A percentile compares a stretch with the other conserved stretches of the same genome.
Evolutionary conservation across 805 yeast genomes (phyloP).

Genomic region (Candida piceae): DNA sequence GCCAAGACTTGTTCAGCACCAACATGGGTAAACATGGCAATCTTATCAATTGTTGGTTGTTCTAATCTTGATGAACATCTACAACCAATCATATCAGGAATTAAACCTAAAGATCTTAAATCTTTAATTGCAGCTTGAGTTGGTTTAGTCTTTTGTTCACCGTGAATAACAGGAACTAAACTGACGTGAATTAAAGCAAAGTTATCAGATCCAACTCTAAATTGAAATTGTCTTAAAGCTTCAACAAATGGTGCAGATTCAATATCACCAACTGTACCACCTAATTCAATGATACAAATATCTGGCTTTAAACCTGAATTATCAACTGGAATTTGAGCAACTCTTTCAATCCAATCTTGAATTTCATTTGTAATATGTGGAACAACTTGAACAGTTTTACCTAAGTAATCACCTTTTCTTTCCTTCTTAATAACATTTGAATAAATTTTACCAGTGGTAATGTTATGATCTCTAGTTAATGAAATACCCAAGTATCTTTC

Average conservation of each 20-base stretch:
- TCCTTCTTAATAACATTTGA: slow-evolving; percentile 90
- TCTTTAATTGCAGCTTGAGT: slow-evolving; percentile 99
- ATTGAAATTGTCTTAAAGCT: slow-evolving; percentile 98
- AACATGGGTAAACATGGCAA: slow-evolving; percentile 98
- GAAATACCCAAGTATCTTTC: slow-evolving; percentile 95
- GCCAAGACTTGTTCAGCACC: slow-evolving; percentile 97
- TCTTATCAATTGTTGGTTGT: slow-evolving; percentile 82
- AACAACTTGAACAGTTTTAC: slow-evolving; percentile 99
- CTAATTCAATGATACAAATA: slow-evolving; percentile 93
- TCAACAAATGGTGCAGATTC: slow-evolving; percentile 99
- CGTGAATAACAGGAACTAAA: slow-evolving; percentile 94
- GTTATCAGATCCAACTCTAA: slow-evolving; percentile 90
- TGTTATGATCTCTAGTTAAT: slow-evolving; percentile 89
- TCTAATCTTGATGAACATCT: slow-evolving; percentile 86
- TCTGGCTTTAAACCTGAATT: slow-evolving; percentile 85
- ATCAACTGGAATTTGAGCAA: slow-evolving; percentile 89
- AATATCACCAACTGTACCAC: slow-evolving; percentile 99
- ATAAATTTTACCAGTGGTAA: slow-evolving; percentile 97
- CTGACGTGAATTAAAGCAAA: slow-evolving; percentile 96
- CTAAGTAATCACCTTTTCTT: slow-evolving; percentile 94
- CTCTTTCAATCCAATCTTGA: slow-evolving; percentile 97
- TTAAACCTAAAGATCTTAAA: slow-evolving; percentile 88
- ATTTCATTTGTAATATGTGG: slow-evolving; percentile 97
- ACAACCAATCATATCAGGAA: slow-evolving; percentile 97
- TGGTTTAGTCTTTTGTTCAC: slow-evolving; percentile 98